Percentiles rank a stretch among this genome's conserved stretches.
Conservation (phyloP, 148 eudicot genomes). For the Rhododendron kiyosumense region DNA sequence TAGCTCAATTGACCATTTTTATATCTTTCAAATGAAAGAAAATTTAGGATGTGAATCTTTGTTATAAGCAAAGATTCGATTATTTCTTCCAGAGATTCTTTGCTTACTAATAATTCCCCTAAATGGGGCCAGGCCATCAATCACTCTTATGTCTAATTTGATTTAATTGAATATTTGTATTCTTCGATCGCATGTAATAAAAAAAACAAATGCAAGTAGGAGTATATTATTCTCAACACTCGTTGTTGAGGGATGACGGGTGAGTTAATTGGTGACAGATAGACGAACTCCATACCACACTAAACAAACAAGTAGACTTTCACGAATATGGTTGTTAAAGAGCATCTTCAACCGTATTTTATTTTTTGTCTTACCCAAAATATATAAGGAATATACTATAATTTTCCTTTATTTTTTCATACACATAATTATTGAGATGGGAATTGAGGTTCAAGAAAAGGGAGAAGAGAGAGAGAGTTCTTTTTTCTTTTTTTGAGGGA, state of each 20-base stretch:
- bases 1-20: too few species aligned
- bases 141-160: not conserved
- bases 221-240: too few species aligned
- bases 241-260: not conserved
- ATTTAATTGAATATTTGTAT: not conserved
- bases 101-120: not conserved
- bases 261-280: not conserved
- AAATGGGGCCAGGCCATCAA: not conserved
- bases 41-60: not conserved
- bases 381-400: not conserved
- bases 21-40: not conserved
- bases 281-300: not conserved
- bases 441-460: too few species aligned
- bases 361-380: not conserved
- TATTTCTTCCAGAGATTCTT: not conserved
- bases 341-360: not conserved
- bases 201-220: too few species aligned
- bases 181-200: not conserved
- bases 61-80: not conserved
- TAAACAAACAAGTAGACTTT: not conserved
- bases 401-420: too few species aligned
- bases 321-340: not conserved
- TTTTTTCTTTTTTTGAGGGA: too few species aligned
- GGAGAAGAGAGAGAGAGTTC: too few species aligned
- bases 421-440: too few species aligned